Base-by-base conservation (phyloP, 75 land plant species). In the Ceratopteris richardii region DNA sequence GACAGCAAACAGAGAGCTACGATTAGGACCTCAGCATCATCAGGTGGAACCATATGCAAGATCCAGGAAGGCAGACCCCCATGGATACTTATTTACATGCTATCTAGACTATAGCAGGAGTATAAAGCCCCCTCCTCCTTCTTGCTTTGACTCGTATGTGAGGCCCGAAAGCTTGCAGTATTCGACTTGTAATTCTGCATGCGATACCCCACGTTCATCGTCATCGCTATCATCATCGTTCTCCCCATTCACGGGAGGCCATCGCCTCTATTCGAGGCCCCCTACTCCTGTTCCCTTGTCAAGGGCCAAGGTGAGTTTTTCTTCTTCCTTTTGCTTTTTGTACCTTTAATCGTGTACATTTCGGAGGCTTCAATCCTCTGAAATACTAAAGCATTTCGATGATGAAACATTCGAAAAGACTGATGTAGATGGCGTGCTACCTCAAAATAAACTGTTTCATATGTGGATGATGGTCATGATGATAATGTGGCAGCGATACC, bases 361-460 rank as follows among this genome's bases (percentile, higher is more conserved):
- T n/a, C n/a, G n/a, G n/a, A n/a, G n/a, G n/a, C n/a, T n/a, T n/a
- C n/a, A n/a, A n/a, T n/a, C n/a, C n/a, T n/a, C n/a, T n/a, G 42
- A 40, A 9, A 14, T 28, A 29, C 52, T 63, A 74, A 71, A 74
- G 41, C 79, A 67, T 57, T 69, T 77, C 61, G 79, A 77, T 60
- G 56, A 74, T 26, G 79, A 67, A 23, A 77, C 51, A 11, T 56
- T 67, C 24, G 61, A 74, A 31, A 66, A 56, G 58, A 67, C 67
- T 24, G 74, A 78, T 19, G 78, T 78, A 18, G 79, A 77, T 40
- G 53, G 79, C 11, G 74, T 62, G 78, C 75, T 68, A n/a, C n/a
- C n/a, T n/a, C n/a, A n/a, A n/a, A n/a, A n/a, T n/a, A n/a, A n/a
- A n/a, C 50, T n/a, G n/a, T n/a, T n/a, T n/a, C n/a, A n/a, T n/a